These are phyloP conservation scores for Monarda citriodora DNA, from an alignment of 305 asterid species.

Conservation along the genomic window DNA sequence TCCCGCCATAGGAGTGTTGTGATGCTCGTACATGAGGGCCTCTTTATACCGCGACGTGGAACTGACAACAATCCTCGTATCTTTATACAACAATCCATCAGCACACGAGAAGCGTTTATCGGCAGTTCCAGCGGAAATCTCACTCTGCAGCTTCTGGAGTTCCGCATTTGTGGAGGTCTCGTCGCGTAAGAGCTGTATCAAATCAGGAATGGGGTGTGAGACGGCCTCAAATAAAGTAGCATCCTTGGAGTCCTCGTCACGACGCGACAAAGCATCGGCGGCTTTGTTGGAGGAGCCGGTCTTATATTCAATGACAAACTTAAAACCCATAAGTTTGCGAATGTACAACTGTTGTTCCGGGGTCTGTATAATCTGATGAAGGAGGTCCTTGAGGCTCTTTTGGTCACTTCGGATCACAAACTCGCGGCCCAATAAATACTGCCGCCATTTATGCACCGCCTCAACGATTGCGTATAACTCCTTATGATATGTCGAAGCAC, in stretches of 20 bases:
- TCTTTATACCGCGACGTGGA: not conserved
- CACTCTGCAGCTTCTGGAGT: not conserved
- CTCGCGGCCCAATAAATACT: not conserved
- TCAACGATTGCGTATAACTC: not conserved
- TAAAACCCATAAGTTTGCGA: not conserved
- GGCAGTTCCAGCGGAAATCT: not conserved
- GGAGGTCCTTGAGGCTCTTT: not conserved
- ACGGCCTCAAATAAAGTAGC: too few species aligned
- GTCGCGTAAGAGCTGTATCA: not conserved
- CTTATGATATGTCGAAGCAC: not conserved
- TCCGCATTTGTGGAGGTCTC: not conserved
- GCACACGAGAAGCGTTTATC: not conserved
- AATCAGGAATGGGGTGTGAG: not conserved
- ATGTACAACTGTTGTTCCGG: not conserved
- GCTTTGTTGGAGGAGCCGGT: not conserved
- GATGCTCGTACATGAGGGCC: not conserved
- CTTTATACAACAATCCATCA: not conserved
- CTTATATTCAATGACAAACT: not conserved
- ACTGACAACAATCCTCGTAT: not conserved
- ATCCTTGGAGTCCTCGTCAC: not conserved
- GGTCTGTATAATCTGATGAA: not conserved
- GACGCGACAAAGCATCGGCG: not conserved
- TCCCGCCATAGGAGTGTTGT: not conserved
- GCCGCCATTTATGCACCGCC: not conserved
- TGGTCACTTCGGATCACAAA: not conserved